Evolutionary conservation across 345 rosid genomes (phyloP), one percentile per base, ranked within the genome.

Genomic region (Syzygium aromaticum): DNA sequence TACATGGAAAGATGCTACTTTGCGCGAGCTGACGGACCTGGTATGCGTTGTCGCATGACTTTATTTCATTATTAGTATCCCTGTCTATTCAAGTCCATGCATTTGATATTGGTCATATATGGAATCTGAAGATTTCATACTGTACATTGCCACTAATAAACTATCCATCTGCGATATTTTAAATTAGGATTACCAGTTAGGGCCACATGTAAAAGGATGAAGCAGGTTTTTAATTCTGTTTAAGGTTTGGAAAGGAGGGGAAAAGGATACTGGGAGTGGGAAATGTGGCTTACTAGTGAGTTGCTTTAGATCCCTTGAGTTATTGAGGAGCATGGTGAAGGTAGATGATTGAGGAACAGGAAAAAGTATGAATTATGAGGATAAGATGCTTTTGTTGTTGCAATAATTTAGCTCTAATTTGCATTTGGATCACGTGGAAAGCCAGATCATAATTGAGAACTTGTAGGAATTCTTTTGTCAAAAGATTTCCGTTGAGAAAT

Each of bases 1-100:
- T 90, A 96, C 99, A 6, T 97, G 99, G 98, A 97, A 95, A 90
- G 98, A 97, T 93, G 99, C 99, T 67, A 95, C 92, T 57, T 96
- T 97, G 53, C 96, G 97, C 1, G 97, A 97, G 92, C 88, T 95
- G 89, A 96, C 99, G 7, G 99, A 97, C 87, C 92, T 96, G 94
- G 99, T 97, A 89, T 87, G 94, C 87, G 13, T 21, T 78, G 59
- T 84, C 6, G 28, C 10, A 27, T 86, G 51, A 52, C 59, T 57
- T 67, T 33, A 80, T 59, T 82, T 57, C 10, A 61, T 17, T 46
- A 84, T 59, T 8, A 17, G 30, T 54, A 54, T 56, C 38, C 56
- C 22, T 11, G 5, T 28, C 51, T 13, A 51, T 0, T 16, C 30
- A 46, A 53, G 82, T 28, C 9, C 21, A 2, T 8, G 51, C 53